phyloP scores from a whole-genome alignment of 495 filamentous ascomycete species.

The Talaromyces ruber region DNA sequence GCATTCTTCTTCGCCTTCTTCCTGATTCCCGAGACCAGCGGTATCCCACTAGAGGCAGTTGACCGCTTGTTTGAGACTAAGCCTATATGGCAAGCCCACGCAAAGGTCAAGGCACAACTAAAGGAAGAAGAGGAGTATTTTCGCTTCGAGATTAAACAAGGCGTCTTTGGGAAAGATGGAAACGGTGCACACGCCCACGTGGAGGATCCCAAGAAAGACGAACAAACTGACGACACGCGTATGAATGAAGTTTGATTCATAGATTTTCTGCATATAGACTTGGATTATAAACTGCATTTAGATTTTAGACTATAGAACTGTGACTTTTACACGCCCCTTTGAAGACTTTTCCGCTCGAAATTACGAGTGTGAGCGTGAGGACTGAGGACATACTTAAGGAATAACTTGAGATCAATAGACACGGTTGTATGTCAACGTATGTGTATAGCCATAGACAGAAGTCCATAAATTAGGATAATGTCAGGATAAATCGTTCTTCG shows the following conservation, averaged over 20 bases:
- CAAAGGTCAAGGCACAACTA: neutral
- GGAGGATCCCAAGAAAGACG: neutral
- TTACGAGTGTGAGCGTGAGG: neutral
- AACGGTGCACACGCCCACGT: neutral
- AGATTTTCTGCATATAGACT: neutral
- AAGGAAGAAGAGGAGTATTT: neutral
- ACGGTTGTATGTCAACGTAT: neutral
- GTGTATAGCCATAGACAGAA: neutral
- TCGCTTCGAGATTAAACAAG: neutral
- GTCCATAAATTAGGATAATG: neutral
- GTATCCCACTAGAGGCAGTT: slow-evolving; percentile 43
- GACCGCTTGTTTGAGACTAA: slow-evolving; percentile 48
- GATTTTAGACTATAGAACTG: neutral
- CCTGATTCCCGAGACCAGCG: slow-evolving; percentile 59
- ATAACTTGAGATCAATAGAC: neutral
- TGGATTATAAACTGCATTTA: too few relatives aligned
- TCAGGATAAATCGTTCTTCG: neutral
- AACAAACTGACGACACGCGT: neutral
- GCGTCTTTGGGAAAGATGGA: neutral
- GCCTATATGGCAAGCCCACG: slow-evolving; percentile 49
- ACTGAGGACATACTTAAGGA: neutral
- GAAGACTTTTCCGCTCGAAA: neutral
- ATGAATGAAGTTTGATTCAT: neutral
- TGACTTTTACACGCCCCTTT: neutral
- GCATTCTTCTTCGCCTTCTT: slow-evolving; percentile 61